A percentile compares a stretch with the other conserved stretches of the same genome.
Evolutionary conservation across 352 stramenopile genomes (phyloP).

Genomic region (Pythium rhizo-oryzae): DNA sequence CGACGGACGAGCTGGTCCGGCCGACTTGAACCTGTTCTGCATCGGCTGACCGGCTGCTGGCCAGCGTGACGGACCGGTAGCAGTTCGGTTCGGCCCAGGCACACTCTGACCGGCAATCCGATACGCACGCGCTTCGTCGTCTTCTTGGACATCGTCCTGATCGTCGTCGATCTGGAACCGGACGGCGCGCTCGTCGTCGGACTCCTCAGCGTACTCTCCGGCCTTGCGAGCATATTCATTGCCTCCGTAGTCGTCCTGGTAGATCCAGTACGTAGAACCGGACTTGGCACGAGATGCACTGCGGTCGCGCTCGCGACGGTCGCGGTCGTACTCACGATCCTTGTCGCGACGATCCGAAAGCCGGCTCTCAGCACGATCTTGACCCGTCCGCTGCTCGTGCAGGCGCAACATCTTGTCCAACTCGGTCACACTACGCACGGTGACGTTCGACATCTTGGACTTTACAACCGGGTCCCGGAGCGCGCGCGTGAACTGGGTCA

Average conservation of each 20-base stretch:
- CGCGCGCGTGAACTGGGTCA: neutral
- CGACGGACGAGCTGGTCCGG: too few species aligned
- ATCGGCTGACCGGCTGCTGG: too few species aligned
- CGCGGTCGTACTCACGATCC: constrained; percentile 4
- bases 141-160: neutral
- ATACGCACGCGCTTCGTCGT: neutral
- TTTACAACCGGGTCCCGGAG: constrained; percentile 6
- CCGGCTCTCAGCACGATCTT: neutral
- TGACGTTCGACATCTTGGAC: constrained; percentile 2
- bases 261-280: constrained; percentile 1
- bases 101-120: neutral
- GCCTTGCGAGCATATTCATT: neutral
- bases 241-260: constrained; percentile 7
- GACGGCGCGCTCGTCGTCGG: neutral
- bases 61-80: too few species aligned
- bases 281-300: neutral
- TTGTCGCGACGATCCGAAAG: neutral
- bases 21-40: too few species aligned
- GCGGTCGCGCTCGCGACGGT: too few species aligned
- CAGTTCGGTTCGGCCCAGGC: too few species aligned
- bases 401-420: constrained; percentile 8
- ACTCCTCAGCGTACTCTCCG: neutral
- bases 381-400: neutral
- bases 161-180: constrained; percentile 5
- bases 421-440: neutral